Percentiles rank a stretch among this genome's conserved stretches.
phyloP scores from a whole-genome alignment of 2,329 filamentous ascomycete species.

The Periconia digitata region DNA sequence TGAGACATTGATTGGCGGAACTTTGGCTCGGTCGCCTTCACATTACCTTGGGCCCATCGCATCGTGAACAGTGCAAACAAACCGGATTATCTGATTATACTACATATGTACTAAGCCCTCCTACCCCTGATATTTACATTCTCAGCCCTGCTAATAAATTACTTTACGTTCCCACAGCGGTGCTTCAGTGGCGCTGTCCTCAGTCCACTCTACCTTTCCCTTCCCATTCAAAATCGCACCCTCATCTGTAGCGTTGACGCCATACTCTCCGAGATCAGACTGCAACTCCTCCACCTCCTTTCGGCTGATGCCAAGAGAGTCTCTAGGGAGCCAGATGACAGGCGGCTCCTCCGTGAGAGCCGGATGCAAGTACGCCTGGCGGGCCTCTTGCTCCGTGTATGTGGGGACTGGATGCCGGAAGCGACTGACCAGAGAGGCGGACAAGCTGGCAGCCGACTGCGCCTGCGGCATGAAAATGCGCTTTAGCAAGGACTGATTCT shows the following conservation, averaged over 20 bases:
- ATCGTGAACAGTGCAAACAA: no score
- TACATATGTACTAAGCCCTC: no score
- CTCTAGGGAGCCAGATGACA: slow-evolving; percentile 49
- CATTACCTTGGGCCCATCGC: no score
- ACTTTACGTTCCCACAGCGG: slow-evolving; percentile 46
- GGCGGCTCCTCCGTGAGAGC: slow-evolving; percentile 47
- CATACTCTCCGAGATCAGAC: slow-evolving; percentile 41
- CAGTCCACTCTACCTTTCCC: slow-evolving; percentile 47
- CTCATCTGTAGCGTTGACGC: slow-evolving; percentile 48
- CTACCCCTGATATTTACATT: no score
- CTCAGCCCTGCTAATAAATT: slow-evolving; percentile 39
- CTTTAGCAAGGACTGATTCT: slow-evolving; percentile 32
- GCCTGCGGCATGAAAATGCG: slow-evolving; percentile 37
- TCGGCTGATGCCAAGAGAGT: slow-evolving; percentile 43
- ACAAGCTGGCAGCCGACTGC: slow-evolving; percentile 30
- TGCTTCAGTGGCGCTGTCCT: slow-evolving; percentile 44
- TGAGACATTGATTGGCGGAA: no score
- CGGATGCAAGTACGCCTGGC: slow-evolving; percentile 47
- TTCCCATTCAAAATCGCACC: slow-evolving; percentile 50
- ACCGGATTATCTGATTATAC: no score
- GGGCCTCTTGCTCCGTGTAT: slow-evolving; percentile 39
- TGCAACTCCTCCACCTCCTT: slow-evolving; percentile 46
- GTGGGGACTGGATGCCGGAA: slow-evolving; percentile 36
- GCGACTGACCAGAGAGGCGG: slow-evolving; percentile 33
- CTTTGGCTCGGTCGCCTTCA: no score